Evolutionary conservation across 176 grass and related monocot species (phyloP).

Genomic region (Musa itinerans): DNA sequence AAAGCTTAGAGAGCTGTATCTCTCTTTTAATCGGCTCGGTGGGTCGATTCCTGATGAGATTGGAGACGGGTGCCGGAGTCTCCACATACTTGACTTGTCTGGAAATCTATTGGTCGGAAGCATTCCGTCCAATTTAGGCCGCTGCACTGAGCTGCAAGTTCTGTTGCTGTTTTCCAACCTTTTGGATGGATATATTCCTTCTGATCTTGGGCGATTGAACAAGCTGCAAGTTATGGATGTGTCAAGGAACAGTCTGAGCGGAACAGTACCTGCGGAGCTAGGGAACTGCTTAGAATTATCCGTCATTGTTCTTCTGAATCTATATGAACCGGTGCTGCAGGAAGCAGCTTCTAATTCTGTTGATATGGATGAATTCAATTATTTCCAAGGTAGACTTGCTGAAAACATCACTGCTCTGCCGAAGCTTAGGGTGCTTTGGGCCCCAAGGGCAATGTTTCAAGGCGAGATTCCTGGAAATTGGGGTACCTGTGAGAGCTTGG

Average conservation of each 20-base stretch:
- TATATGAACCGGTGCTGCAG: slow-evolving; percentile 27
- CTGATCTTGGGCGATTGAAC: slow-evolving; percentile 46
- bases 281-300: slow-evolving; percentile 57
- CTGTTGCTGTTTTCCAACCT: slow-evolving; percentile 62
- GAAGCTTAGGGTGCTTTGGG: slow-evolving; percentile 46
- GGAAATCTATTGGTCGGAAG: slow-evolving; percentile 35
- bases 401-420: slow-evolving; percentile 41
- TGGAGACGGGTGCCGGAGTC: slow-evolving; percentile 24
- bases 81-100: slow-evolving; percentile 44
- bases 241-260: slow-evolving; percentile 62
- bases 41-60: slow-evolving; percentile 35
- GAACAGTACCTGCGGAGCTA: slow-evolving; percentile 42
- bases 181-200: slow-evolving; percentile 54
- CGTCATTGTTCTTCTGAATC: slow-evolving; percentile 50
- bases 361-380: slow-evolving; percentile 46
- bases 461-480: slow-evolving; percentile 38
- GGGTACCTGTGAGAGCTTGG: slow-evolving; percentile 37
- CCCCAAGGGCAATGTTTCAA: slow-evolving; percentile 28
- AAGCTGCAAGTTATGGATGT: slow-evolving; percentile 65
- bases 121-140: slow-evolving; percentile 54
- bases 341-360: not conserved
- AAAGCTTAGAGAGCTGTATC: slow-evolving; percentile 17
- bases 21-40: slow-evolving; percentile 25
- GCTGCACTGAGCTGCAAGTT: slow-evolving; percentile 41
- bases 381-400: slow-evolving; percentile 36